Conservation (phyloP, 1,284 basidiomycete species). For the Exobasidium cylindrosporum region DNA sequence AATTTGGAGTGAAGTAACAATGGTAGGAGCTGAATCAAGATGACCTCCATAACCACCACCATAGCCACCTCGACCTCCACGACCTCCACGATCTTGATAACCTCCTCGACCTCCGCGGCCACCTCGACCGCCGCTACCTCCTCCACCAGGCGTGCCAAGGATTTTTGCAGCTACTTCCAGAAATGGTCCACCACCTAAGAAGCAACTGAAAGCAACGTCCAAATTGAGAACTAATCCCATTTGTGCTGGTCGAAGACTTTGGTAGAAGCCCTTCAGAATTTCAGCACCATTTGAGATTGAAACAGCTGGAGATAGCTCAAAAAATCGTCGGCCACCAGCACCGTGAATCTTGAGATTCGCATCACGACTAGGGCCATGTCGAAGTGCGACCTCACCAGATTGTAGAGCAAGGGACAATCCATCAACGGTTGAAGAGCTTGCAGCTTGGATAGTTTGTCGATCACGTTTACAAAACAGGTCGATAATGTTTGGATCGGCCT, state of each 20-base stretch:
- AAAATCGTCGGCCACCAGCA: constrained; percentile 33
- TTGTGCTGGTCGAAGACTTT: constrained; percentile 33
- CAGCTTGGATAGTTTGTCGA: constrained; percentile 15
- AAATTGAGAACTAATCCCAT: constrained; percentile 41
- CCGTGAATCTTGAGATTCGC: constrained; percentile 13
- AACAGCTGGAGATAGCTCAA: constrained; percentile 19
- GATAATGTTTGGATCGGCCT: constrained; percentile 23
- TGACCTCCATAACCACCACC: constrained; percentile 19
- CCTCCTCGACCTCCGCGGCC: constrained; percentile 26
- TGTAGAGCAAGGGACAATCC: constrained; percentile 19
- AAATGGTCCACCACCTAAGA: constrained; percentile 28
- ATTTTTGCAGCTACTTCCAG: constrained; percentile 26
- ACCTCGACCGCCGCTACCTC: constrained; percentile 21
- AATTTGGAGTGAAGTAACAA: constrained; percentile 6
- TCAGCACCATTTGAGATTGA: constrained; percentile 32
- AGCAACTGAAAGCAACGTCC: constrained; percentile 38
- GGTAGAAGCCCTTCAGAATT: constrained; percentile 37
- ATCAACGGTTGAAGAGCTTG: constrained; percentile 15
- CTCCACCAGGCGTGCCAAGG: constrained; percentile 26
- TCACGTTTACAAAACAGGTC: constrained; percentile 25
- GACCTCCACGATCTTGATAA: constrained; percentile 17
- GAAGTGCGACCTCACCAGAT: constrained; percentile 27
- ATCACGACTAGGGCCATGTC: constrained; percentile 9
- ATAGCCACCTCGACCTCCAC: constrained; percentile 17
- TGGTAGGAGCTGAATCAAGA: constrained; percentile 1